Base-by-base conservation (phyloP, 2,329 filamentous ascomycete species). In the Aschersonia sp. region DNA sequence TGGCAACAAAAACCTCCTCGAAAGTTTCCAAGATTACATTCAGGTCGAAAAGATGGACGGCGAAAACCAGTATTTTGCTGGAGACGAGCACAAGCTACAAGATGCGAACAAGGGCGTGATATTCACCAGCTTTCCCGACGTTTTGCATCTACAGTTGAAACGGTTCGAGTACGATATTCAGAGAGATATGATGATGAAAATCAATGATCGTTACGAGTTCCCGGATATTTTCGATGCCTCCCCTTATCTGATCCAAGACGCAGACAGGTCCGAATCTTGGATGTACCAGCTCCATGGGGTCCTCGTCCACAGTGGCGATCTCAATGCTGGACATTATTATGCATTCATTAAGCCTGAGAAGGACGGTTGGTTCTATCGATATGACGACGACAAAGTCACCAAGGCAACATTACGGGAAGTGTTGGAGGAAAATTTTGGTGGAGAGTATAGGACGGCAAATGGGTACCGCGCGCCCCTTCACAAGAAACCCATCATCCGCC, bases 81-180 rank as follows among this genome's bases (percentile, higher is more conserved):
- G 85, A 45, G 85, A 94, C 56, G 81, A 92, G 44, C 83, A 86
- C 68, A 92, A 92, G 57, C 74, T 97, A 41, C 92, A 98, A 62
- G 92, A 98, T 62, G 92, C 92, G 46, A 89, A 87, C 70, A 98
- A 98, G 65, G 92, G 92, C 46, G 92, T 96, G 55, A 96, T 98
- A 52, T 98, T 98, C 62, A 87, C 88, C 61, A 86, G 82, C 57
- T 97, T 97, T 60, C 92, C 92, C 1, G 86, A 94, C 47, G 88
- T 98, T 3, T 71, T 98, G 29, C 90, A 98, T 63, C 72, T 98
- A 42, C 92, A 98, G 63, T 76, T 98, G 50, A 97, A 97, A 68
- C 84, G 92, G 46, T 98, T 98, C 64, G 88, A 98, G 63, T 98
- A 98, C 67, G 92, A 98, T 65, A 85, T 96, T 58, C 84, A 94